A percentile compares a stretch with the other conserved stretches of the same genome.
Evolutionary conservation across 2,329 filamentous ascomycete species (phyloP).

Genomic region (Cryoendolithus antarcticus): DNA sequence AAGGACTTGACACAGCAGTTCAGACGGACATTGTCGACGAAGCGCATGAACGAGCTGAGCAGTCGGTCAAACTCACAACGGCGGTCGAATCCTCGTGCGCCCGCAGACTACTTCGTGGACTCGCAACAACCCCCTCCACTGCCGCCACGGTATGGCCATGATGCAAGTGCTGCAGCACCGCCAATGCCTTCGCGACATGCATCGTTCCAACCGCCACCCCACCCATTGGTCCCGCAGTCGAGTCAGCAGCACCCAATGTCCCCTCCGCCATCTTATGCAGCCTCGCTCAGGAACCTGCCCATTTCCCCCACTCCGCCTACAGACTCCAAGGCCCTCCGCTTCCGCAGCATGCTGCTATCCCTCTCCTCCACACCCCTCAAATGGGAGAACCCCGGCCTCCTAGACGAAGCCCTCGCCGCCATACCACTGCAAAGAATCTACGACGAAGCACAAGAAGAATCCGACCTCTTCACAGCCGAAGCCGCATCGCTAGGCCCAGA

Average conservation of each 20-base stretch:
- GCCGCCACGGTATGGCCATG: constrained; percentile 7
- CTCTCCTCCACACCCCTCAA: constrained; percentile 80
- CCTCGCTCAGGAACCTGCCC: constrained; percentile 48
- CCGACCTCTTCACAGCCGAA: constrained; percentile 73
- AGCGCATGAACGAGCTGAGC: constrained; percentile 68
- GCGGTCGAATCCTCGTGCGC: constrained; percentile 43
- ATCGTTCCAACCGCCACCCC: constrained; percentile 19
- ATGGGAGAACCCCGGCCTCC: constrained; percentile 88
- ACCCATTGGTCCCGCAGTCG: constrained; percentile 9
- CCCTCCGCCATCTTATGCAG: constrained; percentile 37
- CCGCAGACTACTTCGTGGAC: constrained; percentile 16
- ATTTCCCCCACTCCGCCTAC: constrained; percentile 61
- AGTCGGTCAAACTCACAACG: constrained; percentile 29
- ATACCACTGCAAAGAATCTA: constrained; percentile 89
- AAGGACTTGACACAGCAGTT: constrained; percentile 71
- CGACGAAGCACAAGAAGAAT: constrained; percentile 85
- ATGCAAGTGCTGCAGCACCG: constrained; percentile 4
- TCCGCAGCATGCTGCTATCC: constrained; percentile 64
- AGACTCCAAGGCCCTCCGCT: constrained; percentile 36
- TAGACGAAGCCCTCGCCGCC: constrained; percentile 79
- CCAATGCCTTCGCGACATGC: constrained; percentile 13
- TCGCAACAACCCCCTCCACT: constrained; percentile 6
- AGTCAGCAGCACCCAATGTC: constrained; percentile 7
- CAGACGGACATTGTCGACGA: constrained; percentile 73
- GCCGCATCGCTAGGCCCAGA: constrained; percentile 63